These are phyloP conservation scores for Psophocarpus tetragonolobus DNA, from an alignment of 306 rosid genomes.

Conservation along the genomic window DNA sequence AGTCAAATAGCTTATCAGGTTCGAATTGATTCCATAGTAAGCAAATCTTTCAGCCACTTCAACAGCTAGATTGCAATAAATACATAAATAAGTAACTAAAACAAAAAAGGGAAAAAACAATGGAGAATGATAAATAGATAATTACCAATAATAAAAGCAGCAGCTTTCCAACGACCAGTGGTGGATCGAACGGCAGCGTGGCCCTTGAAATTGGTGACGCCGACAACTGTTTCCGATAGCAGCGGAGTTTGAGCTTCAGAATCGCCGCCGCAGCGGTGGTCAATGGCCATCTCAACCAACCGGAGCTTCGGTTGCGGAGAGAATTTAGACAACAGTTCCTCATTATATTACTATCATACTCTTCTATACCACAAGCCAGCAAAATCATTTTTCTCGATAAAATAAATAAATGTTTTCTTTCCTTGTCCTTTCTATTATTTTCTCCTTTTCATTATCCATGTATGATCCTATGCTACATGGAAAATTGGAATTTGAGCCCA, in stretches of 20 bases:
- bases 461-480: too few relatives aligned
- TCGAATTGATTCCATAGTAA: slow-evolving; percentile 46
- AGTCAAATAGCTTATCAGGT: slow-evolving; percentile 51
- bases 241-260: slow-evolving; percentile 33
- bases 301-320: not conserved
- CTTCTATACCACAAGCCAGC: too few relatives aligned
- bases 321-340: not conserved
- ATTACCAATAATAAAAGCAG: slow-evolving; percentile 47
- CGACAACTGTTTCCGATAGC: slow-evolving; percentile 38
- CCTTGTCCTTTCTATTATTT: too few relatives aligned
- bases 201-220: slow-evolving; percentile 50
- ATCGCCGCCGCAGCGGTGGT: not conserved
- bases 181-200: slow-evolving; percentile 33
- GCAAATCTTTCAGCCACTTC: slow-evolving; percentile 57
- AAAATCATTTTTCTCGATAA: too few relatives aligned
- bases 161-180: slow-evolving; percentile 61
- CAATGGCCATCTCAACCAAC: slow-evolving; percentile 10
- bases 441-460: too few relatives aligned
- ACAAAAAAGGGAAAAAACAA: not conserved
- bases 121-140: not conserved
- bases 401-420: too few relatives aligned
- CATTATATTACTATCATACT: not conserved
- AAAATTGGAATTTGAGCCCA: too few relatives aligned
- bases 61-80: slow-evolving; percentile 7
- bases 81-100: not conserved